Percentiles rank a stretch among this genome's conserved stretches.
Evolutionary conservation across 306 rosid genomes (phyloP).

Genomic region (Prunus campanulata): DNA sequence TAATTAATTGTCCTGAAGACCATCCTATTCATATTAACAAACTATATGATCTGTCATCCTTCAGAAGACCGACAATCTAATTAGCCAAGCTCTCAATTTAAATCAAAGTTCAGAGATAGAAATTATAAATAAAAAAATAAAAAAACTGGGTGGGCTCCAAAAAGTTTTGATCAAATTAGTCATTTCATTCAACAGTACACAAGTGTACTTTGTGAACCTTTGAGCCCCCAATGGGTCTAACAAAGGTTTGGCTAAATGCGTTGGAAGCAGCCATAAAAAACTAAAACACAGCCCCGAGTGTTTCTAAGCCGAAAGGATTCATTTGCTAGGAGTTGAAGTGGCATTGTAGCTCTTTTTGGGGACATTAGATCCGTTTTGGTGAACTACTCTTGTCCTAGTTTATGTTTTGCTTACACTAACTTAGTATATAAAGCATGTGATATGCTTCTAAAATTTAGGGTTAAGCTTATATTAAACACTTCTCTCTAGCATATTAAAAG

Average conservation of each 20-base stretch:
- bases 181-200: slow-evolving; percentile 18
- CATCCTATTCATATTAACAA: background rate
- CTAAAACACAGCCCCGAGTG: slow-evolving; percentile 16
- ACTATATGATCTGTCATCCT: background rate
- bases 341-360: slow-evolving; percentile 59
- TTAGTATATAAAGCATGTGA: slow-evolving; percentile 46
- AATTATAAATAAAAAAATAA: background rate
- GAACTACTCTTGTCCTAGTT: slow-evolving; percentile 40
- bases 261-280: slow-evolving; percentile 21
- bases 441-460: slow-evolving; percentile 34
- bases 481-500: too few species aligned
- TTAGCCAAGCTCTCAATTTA: too few species aligned
- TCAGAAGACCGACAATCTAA: background rate
- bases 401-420: slow-evolving; percentile 27
- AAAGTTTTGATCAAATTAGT: slow-evolving; percentile 6
- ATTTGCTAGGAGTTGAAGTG: slow-evolving; percentile 34
- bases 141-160: background rate
- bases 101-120: too few species aligned
- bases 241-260: slow-evolving; percentile 2
- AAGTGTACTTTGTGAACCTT: slow-evolving; percentile 40
- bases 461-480: background rate
- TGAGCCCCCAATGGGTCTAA: slow-evolving; percentile 21
- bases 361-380: slow-evolving; percentile 55
- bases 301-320: slow-evolving; percentile 10
- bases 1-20: background rate